A percentile compares a stretch with the other conserved stretches of the same genome.
phyloP scores from a whole-genome alignment of 106 monocot genomes.

The Acorus calamus region DNA sequence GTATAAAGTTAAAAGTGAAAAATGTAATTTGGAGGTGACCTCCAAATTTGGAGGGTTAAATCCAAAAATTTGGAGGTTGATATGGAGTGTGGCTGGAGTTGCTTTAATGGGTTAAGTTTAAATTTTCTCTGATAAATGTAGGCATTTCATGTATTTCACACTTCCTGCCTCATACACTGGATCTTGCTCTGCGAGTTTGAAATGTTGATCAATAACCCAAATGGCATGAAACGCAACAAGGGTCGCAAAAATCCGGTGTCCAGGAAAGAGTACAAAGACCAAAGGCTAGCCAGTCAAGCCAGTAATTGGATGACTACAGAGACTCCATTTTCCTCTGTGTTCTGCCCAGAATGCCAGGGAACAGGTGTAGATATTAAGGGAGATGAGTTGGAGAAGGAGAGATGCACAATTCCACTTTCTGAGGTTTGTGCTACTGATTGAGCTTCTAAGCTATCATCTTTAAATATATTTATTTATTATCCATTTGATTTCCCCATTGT shows the following conservation, averaged over 20 bases:
- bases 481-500: too few relatives aligned
- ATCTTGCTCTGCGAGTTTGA: slow-evolving; percentile 71
- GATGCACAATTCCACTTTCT: slow-evolving; percentile 34
- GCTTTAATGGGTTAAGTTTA: too few relatives aligned
- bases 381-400: slow-evolving; percentile 42
- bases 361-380: slow-evolving; percentile 45
- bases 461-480: too few relatives aligned
- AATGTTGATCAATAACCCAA: slow-evolving; percentile 21
- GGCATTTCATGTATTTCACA: slow-evolving; percentile 94
- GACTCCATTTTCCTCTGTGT: slow-evolving; percentile 35
- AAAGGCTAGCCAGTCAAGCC: too few relatives aligned
- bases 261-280: too few relatives aligned
- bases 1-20: too few relatives aligned
- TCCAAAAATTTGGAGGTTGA: too few relatives aligned
- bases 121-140: slow-evolving; percentile 7
- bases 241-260: slow-evolving; percentile 24
- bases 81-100: too few relatives aligned
- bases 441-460: not conserved
- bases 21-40: too few relatives aligned
- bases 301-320: slow-evolving; percentile 1
- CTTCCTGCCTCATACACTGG: slow-evolving; percentile 93
- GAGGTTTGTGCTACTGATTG: slow-evolving; percentile 35
- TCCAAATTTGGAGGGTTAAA: too few relatives aligned
- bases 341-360: slow-evolving; percentile 89
- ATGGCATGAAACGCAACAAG: slow-evolving; percentile 25